These are phyloP conservation scores for Mycogone perniciosa DNA, from an alignment of 2,329 filamentous ascomycete species.

Conservation along the genomic window DNA sequence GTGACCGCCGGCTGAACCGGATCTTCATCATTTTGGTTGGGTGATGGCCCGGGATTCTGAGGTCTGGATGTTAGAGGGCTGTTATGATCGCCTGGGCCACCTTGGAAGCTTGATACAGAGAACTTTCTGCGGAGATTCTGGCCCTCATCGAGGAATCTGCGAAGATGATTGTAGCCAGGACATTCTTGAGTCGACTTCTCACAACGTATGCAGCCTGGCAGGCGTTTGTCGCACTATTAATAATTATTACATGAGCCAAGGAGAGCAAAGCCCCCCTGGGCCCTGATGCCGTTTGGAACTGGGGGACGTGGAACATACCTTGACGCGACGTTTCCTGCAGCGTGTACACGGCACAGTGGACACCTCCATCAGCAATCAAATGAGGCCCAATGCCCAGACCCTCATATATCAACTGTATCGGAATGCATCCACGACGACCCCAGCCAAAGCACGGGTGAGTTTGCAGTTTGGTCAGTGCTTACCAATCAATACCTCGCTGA, in stretches of 20 bases:
- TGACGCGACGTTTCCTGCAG: conserved; percentile 16
- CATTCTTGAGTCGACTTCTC: conserved; percentile 15
- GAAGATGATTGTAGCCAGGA: conserved; percentile 16
- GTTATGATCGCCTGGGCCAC: not conserved
- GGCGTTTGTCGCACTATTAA: conserved; percentile 15
- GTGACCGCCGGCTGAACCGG: no score
- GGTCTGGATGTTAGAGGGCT: no score
- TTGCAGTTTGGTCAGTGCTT: no score
- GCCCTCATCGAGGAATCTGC: conserved; percentile 15
- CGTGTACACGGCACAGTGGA: conserved; percentile 15
- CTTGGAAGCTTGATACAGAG: not conserved
- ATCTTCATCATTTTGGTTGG: no score
- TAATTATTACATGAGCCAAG: not conserved
- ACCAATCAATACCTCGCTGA: no score
- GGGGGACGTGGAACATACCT: conserved; percentile 9
- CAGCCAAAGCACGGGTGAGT: no score
- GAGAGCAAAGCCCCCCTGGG: not conserved
- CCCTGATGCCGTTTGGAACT: not conserved
- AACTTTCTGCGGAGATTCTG: conserved; percentile 15
- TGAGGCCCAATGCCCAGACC: conserved; percentile 4
- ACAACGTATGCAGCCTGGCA: conserved; percentile 14
- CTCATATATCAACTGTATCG: not conserved
- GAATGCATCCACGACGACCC: no score
- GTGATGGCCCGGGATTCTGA: no score
- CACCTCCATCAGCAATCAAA: conserved; percentile 7